Evolutionary conservation across 2,329 filamentous ascomycete species (phyloP), one percentile per base, ranked within the genome.

Genomic region (Phaeosphaeria sp.): DNA sequence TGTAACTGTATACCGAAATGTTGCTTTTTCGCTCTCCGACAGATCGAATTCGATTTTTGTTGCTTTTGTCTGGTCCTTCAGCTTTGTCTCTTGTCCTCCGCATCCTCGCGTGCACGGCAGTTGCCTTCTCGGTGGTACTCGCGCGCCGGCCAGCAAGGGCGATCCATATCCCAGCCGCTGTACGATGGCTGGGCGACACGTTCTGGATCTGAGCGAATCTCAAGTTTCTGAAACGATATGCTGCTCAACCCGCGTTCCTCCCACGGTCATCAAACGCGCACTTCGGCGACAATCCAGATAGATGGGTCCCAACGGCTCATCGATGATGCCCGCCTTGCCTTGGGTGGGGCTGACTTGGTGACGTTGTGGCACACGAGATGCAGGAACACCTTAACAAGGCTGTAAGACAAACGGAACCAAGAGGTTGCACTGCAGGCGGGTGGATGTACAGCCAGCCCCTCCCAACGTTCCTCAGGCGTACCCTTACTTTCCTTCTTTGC

Each of bases 331-430:
- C 30, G 44, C 21, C 22, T 46, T 25, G 20, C 44, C n/a, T 46
- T 54, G 18, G 22, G 40, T 6, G 52, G 46, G 22, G 18, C 52
- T 27, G 52, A 17, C 25, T 48, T 39, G 20, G 44, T 48, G 49
- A 45, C 25, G 27, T 39, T 13, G 33, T 54, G 33, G 15, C n/a
- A 49, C 46, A 22, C 52, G 33, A 54, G 52, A 48, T 54, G 36
- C 45, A 54, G 46, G 52, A 48, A 54, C 52, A 33, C 21, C 22
- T 17, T 24, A 22, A 53, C 30, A 48, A 48, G 30, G 51, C 24
- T 53, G 45, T 53, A 44, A 43, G 18, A 27, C 42, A 15, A 47
- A 43, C n/a, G 43, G 17, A 40, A 20, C 21, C 18, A 46, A 20
- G 22, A 15, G 17, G 44, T 47, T 30, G 45, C 43, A 39, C 24